Base-by-base conservation (phyloP, 306 rosid species). In the Vigna hirtella region DNA sequence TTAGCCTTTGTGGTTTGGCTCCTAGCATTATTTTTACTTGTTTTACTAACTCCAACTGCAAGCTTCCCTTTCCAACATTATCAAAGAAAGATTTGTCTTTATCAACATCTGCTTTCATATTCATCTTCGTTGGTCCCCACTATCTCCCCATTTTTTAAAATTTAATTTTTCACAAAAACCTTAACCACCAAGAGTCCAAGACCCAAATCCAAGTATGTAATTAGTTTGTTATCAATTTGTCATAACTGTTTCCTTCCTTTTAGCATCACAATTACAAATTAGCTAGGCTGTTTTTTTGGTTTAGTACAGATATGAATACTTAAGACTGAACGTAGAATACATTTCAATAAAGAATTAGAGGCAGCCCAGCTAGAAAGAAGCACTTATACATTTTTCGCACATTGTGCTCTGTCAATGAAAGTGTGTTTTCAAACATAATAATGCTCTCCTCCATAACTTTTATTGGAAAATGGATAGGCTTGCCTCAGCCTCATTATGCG, bases 381-480 rank as follows among this genome's bases (percentile, higher is more conserved):
- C 28, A 65, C 15, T 65, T n/a, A 17, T 40, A 16, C 26, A 12
- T n/a, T 63, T 56, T 22, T 22, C 1, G 11, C 34, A 0, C 3
- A 56, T 36, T 34, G 70, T 65, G 50, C 30, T 36, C 50, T 38
- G 42, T 17, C 47, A 36, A 18, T 9, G 38, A 38, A 62, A 12
- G 28, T 38, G 70, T 65, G 70, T 26, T 28, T 65, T 40, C 30
- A 11, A 64, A 40, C 28, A 65, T 64, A 36, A 36, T 34, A n/a
- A 36, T 4, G 11, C 36, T 3, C 69, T 34, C 70, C 48, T 63
- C 70, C 70, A 64, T 9, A 63, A 16, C 48, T 36, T 64, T 16
- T 64, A 36, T 36, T 64, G 48, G 9, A 45, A 11, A 45, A 12
- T 45, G 50, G 49, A 64, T 64, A 36, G 18, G 11, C 32, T 20